Percentiles rank a stretch among this genome's conserved stretches.
Evolutionary conservation across 768 basidiomycete species (phyloP).

Genomic region (Russula vinacea): DNA sequence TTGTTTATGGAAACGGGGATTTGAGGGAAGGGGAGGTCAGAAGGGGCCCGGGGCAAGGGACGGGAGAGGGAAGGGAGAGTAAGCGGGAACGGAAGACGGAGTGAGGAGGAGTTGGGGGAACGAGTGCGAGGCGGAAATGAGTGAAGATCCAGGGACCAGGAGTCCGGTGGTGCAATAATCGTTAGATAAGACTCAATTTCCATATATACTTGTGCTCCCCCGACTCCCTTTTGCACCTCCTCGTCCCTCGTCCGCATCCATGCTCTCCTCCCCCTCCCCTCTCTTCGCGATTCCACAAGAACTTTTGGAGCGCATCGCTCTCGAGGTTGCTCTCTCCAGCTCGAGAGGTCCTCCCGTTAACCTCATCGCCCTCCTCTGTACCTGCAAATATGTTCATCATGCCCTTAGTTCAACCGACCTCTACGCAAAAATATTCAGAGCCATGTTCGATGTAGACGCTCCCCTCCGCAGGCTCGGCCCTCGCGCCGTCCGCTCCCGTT

Average conservation of each 20-base stretch:
- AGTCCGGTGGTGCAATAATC: neutral
- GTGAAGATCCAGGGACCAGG: neutral
- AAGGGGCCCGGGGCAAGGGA: slow-evolving; percentile 1
- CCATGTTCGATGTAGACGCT: slow-evolving; percentile 55
- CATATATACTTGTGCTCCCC: slow-evolving; percentile 27
- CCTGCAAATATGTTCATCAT: slow-evolving; percentile 42
- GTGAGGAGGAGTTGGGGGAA: slow-evolving; percentile 4
- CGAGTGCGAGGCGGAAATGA: slow-evolving; percentile 24
- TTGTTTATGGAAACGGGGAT: slow-evolving; percentile 21
- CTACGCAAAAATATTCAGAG: slow-evolving; percentile 51
- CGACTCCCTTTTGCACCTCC: slow-evolving; percentile 12
- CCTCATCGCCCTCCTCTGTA: slow-evolving; percentile 49
- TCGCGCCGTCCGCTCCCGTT: slow-evolving; percentile 38
- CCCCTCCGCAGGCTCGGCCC: slow-evolving; percentile 50
- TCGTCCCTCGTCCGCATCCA: slow-evolving; percentile 1
- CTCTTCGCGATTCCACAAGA: slow-evolving; percentile 40
- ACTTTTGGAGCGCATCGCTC: slow-evolving; percentile 50
- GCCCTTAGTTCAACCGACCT: slow-evolving; percentile 43
- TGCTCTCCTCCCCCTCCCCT: slow-evolving; percentile 10
- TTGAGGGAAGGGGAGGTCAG: slow-evolving; percentile 14
- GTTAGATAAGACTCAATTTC: neutral
- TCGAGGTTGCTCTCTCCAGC: slow-evolving; percentile 43
- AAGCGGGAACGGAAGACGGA: slow-evolving; percentile 12
- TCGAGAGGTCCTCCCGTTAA: slow-evolving; percentile 47
- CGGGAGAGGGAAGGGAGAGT: slow-evolving; percentile 10